Evolutionary conservation across 768 basidiomycete species (phyloP).

Genomic region (Phlegmacium glaucopus): DNA sequence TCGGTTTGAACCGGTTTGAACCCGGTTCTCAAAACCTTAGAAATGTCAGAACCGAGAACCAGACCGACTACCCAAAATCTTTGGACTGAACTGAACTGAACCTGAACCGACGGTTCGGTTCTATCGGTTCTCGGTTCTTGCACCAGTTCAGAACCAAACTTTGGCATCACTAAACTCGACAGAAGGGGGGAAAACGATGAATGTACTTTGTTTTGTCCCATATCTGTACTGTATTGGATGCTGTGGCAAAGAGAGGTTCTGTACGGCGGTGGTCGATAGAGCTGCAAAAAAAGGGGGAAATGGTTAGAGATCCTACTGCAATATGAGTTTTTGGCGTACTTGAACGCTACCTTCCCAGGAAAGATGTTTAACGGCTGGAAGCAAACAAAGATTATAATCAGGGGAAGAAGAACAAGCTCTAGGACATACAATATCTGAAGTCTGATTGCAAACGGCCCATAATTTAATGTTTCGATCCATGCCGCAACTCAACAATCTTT

Average conservation of each 20-base stretch:
- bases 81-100: too few relatives aligned
- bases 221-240: conserved; percentile 89
- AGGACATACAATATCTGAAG: conserved; percentile 33
- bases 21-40: too few relatives aligned
- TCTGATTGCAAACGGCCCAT: conserved; percentile 52
- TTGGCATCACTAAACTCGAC: too few relatives aligned
- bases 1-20: too few relatives aligned
- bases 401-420: conserved; percentile 21
- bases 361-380: conserved; percentile 71
- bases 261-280: conserved; percentile 92
- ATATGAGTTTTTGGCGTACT: conserved; percentile 47
- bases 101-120: too few relatives aligned
- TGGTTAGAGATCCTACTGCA: not conserved
- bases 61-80: too few relatives aligned
- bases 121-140: too few relatives aligned
- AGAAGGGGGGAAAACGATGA: too few relatives aligned
- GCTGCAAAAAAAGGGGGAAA: conserved; percentile 41
- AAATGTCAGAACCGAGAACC: too few relatives aligned
- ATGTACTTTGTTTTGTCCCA: conserved; percentile 97
- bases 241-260: conserved; percentile 90
- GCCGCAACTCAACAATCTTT: conserved; percentile 76
- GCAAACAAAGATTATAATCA: conserved; percentile 27
- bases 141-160: too few relatives aligned
- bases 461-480: conserved; percentile 81
- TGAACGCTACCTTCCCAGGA: conserved; percentile 85